phyloP scores from a whole-genome alignment of 257 asterid species.

The Solanum bulbocastanum region DNA sequence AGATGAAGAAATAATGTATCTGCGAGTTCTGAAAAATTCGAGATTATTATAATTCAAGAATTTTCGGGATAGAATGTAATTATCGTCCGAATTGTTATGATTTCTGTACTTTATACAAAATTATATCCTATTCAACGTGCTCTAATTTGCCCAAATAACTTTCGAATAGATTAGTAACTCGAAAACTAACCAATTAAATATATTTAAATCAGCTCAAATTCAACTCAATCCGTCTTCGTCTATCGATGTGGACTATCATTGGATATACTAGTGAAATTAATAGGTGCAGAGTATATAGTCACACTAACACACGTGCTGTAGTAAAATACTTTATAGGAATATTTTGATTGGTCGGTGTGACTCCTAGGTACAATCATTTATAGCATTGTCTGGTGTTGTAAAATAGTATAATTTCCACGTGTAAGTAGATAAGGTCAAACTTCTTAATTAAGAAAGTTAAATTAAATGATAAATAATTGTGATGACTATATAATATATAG shows the following conservation, averaged over 20 bases:
- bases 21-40: fast-evolving
- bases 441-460: background rate
- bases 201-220: too few species aligned
- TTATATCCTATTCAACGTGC: background rate
- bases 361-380: background rate
- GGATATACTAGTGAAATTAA: background rate
- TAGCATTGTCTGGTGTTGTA: background rate
- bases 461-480: background rate
- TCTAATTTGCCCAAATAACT: background rate
- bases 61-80: too few species aligned
- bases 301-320: background rate
- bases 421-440: background rate
- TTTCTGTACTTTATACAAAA: too few species aligned
- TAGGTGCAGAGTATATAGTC: background rate
- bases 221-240: background rate
- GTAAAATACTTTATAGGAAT: too few species aligned
- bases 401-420: background rate
- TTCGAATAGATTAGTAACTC: too few species aligned
- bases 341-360: background rate
- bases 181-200: too few species aligned
- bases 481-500: background rate
- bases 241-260: background rate
- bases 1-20: background rate
- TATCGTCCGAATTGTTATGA: background rate
- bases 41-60: too few species aligned